A percentile compares a stretch with the other conserved stretches of the same genome.
Conservation (phyloP, 306 rosid genomes). For the Medicago ruthenica region DNA sequence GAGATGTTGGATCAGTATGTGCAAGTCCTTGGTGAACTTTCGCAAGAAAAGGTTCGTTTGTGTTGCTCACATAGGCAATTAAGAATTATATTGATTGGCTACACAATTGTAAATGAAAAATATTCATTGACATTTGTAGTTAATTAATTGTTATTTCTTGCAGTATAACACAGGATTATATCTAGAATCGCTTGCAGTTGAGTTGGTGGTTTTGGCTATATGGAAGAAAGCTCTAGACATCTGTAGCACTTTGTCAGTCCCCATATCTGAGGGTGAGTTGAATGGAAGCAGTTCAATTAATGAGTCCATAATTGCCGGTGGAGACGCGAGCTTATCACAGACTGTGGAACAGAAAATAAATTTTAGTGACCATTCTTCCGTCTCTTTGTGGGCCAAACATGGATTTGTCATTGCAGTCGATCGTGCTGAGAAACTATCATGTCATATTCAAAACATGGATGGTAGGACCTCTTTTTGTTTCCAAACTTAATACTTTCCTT, state of each 20-base stretch:
- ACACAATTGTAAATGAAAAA: not conserved
- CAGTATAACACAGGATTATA: conserved; percentile 63
- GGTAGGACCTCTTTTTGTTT: conserved; percentile 56
- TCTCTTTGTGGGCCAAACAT: conserved; percentile 71
- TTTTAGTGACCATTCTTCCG: conserved; percentile 62
- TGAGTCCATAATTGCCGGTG: conserved; percentile 39
- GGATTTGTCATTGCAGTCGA: conserved; percentile 70
- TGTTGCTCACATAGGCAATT: conserved; percentile 10
- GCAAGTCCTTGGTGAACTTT: conserved; percentile 70
- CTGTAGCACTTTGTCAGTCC: conserved; percentile 63
- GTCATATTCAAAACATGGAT: conserved; percentile 64
- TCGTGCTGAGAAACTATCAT: conserved; percentile 72
- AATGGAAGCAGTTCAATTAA: conserved; percentile 54
- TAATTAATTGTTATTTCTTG: conserved; percentile 44
- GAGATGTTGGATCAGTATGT: conserved; percentile 65
- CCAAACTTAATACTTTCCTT: conserved; percentile 33
- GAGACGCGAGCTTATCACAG: conserved; percentile 43
- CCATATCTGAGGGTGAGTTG: conserved; percentile 43
- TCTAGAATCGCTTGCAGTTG: conserved; percentile 82
- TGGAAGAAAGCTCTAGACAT: conserved; percentile 76
- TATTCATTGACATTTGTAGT: not conserved
- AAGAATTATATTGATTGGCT: conserved; percentile 1
- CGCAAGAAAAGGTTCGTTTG: conserved; percentile 69
- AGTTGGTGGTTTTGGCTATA: conserved; percentile 87
- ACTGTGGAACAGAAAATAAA: conserved; percentile 52